These are phyloP conservation scores for Linum usitatissimum DNA, from an alignment of 345 rosid species.

Conservation along the genomic window DNA sequence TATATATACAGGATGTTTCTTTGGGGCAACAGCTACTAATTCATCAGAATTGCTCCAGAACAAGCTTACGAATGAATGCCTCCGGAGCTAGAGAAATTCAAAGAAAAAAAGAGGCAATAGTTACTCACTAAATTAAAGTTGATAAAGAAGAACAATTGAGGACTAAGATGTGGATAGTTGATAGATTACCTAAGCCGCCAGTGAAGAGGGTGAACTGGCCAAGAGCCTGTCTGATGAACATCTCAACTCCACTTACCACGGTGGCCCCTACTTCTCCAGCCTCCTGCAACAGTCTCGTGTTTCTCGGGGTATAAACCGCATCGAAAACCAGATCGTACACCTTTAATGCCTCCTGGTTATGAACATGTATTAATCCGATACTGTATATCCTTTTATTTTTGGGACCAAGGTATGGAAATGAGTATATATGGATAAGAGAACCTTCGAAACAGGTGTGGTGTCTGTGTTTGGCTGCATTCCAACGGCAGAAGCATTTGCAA, in stretches of 20 bases:
- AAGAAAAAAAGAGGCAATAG: not conserved
- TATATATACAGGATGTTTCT: too few relatives aligned
- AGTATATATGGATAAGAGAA: not conserved
- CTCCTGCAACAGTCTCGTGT: slow-evolving; percentile 23
- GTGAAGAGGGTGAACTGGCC: slow-evolving; percentile 27
- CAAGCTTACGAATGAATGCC: slow-evolving; percentile 35
- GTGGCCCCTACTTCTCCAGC: slow-evolving; percentile 23
- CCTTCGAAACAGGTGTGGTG: slow-evolving; percentile 20
- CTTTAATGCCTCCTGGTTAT: slow-evolving; percentile 19
- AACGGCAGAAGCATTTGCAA: slow-evolving; percentile 26
- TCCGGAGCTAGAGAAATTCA: slow-evolving; percentile 31
- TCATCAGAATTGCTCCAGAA: slow-evolving; percentile 29
- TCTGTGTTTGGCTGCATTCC: slow-evolving; percentile 25
- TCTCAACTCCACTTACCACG: slow-evolving; percentile 27
- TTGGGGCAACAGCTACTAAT: too few relatives aligned
- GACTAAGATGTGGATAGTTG: not conserved
- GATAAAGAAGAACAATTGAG: too few relatives aligned
- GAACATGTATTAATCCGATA: slow-evolving; percentile 8
- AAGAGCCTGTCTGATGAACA: slow-evolving; percentile 28
- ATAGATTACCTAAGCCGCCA: slow-evolving; percentile 19
- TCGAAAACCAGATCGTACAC: slow-evolving; percentile 27
- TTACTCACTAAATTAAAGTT: too few relatives aligned
- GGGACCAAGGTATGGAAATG: too few relatives aligned
- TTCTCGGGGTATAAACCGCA: slow-evolving; percentile 25
- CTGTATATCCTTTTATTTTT: too few relatives aligned